Evolutionary conservation across 2,329 filamentous ascomycete species (phyloP).

Genomic region (Triangularia verruculosa): DNA sequence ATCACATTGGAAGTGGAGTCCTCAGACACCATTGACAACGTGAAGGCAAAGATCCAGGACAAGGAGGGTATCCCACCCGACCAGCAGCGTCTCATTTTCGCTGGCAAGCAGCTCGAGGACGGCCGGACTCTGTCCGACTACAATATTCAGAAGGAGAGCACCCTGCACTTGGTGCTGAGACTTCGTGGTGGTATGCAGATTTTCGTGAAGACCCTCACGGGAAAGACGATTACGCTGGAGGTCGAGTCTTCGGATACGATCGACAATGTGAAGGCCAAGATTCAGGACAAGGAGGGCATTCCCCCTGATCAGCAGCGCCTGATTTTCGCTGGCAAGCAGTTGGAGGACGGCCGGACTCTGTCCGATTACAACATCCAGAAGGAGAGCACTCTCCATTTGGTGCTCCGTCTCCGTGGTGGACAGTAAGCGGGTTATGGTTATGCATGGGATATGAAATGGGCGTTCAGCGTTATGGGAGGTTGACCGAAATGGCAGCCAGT

Average conservation of each 20-base stretch:
- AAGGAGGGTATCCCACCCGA: conserved; percentile 94
- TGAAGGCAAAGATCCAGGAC: conserved; percentile 90
- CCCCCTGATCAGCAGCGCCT: conserved; percentile 86
- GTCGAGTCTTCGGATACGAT: conserved; percentile 89
- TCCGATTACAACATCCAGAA: conserved; percentile 63
- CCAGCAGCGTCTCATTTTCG: conserved; percentile 91
- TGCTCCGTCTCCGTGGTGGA: conserved; percentile 68
- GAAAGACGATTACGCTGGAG: conserved; percentile 92
- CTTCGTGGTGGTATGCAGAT: conserved; percentile 88
- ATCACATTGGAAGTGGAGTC: conserved; percentile 91
- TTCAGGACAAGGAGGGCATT: conserved; percentile 90
- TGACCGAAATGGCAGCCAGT: neutral
- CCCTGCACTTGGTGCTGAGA: conserved; percentile 75
- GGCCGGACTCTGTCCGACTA: conserved; percentile 89
- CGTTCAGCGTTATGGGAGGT: conserved; percentile 11
- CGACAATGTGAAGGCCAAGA: conserved; percentile 93
- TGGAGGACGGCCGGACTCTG: conserved; percentile 29
- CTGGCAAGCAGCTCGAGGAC: conserved; percentile 90
- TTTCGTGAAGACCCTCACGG: conserved; percentile 82
- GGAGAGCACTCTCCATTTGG: conserved; percentile 68
- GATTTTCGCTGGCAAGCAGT: conserved; percentile 30
- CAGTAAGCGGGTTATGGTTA: conserved; percentile 36
- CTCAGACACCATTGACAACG: conserved; percentile 89
- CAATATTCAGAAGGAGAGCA: conserved; percentile 94
- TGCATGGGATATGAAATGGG: conserved; percentile 12